Percentiles rank a stretch among this genome's conserved stretches.
Evolutionary conservation across 495 filamentous ascomycete genomes (phyloP).

Genomic region (Physcia stellaris): DNA sequence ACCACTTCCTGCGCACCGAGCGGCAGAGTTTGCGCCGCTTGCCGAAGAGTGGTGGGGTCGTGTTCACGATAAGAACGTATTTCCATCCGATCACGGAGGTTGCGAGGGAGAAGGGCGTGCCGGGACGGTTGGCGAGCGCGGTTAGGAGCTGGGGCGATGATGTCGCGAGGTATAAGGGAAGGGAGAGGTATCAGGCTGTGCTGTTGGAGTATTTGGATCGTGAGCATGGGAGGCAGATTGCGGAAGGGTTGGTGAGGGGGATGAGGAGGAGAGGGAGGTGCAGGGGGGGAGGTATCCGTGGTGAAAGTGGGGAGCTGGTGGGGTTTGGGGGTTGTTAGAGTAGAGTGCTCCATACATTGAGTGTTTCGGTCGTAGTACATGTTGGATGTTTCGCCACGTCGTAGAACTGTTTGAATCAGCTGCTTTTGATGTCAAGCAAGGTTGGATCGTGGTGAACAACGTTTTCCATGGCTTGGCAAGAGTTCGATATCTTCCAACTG

Average conservation of each 20-base stretch:
- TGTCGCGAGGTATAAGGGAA: slow-evolving; percentile 74
- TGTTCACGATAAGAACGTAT: slow-evolving; percentile 71
- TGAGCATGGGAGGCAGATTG: slow-evolving; percentile 67
- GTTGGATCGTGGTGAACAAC: no score
- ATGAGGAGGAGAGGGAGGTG: slow-evolving; percentile 26
- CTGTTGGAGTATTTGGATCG: slow-evolving; percentile 70
- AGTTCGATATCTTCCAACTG: no score
- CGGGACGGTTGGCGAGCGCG: slow-evolving; percentile 56
- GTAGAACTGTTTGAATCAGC: no score
- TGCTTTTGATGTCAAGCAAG: no score
- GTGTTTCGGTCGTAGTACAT: background rate
- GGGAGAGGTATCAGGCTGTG: slow-evolving; percentile 63
- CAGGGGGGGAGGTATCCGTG: slow-evolving; percentile 4
- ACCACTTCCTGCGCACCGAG: slow-evolving; percentile 72
- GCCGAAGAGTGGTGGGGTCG: slow-evolving; percentile 60
- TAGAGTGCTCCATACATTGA: background rate
- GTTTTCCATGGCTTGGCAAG: no score
- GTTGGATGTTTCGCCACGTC: no score
- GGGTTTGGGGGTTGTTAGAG: background rate
- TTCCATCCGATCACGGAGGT: slow-evolving; percentile 58
- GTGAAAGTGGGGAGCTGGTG: background rate
- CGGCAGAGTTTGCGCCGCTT: slow-evolving; percentile 62
- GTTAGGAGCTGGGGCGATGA: slow-evolving; percentile 78
- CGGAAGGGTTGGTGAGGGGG: slow-evolving; percentile 46
- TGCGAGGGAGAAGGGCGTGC: slow-evolving; percentile 54